These are phyloP conservation scores for Basidioascus undulatus DNA, from an alignment of 768 basidiomycete genomes.

Conservation along the genomic window DNA sequence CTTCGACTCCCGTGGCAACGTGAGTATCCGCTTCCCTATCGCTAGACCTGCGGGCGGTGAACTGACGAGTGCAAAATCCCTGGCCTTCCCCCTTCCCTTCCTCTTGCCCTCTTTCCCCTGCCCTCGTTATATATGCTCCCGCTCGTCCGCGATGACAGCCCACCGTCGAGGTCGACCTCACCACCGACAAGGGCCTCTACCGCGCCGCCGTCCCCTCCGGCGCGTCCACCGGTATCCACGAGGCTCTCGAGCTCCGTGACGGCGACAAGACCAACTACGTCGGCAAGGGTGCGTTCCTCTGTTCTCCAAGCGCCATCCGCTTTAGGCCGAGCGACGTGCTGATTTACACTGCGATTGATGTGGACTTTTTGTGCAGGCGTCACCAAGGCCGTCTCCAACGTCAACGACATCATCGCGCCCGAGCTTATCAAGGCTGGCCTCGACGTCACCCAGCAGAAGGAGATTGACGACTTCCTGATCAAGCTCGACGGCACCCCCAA, in stretches of 20 bases:
- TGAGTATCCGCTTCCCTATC: constrained; percentile 20
- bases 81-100: not conserved
- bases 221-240: constrained; percentile 92
- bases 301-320: not conserved
- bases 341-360: not conserved
- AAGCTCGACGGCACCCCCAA: constrained; percentile 91
- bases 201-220: constrained; percentile 90
- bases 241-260: constrained; percentile 97
- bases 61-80: not conserved
- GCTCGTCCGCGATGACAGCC: constrained; percentile 13
- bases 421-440: constrained; percentile 63
- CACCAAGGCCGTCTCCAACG: constrained; percentile 72
- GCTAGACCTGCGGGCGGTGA: constrained; percentile 4
- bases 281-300: constrained; percentile 52
- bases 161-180: constrained; percentile 78
- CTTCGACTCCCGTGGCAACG: constrained; percentile 98
- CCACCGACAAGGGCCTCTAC: constrained; percentile 76
- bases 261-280: constrained; percentile 77
- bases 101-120: constrained; percentile 1
- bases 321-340: not conserved
- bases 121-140: constrained; percentile 6
- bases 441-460: constrained; percentile 70
- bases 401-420: constrained; percentile 76
- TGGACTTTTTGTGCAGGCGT: constrained; percentile 37
- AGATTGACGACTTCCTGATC: constrained; percentile 93